Evolutionary conservation across 2,329 filamentous ascomycete species (phyloP), one percentile per base, ranked within the genome.

Genomic region (Blastomyces silverae): DNA sequence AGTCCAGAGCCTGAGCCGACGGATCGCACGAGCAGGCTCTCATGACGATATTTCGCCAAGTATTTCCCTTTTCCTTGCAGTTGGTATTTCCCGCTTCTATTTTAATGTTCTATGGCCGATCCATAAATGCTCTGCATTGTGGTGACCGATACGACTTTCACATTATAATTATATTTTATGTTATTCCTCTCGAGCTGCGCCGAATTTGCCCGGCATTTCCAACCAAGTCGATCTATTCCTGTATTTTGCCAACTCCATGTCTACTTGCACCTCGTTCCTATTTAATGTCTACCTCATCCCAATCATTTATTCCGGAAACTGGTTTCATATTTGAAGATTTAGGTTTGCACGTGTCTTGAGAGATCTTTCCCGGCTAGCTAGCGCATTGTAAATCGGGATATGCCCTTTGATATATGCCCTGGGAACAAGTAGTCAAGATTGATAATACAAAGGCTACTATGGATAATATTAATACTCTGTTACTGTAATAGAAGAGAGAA

Each of bases 1-100:
- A 37, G 48, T 48, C 31, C 60, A 15, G 59, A 61, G 25, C 25
- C 58, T 63, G 42, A 63, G 10, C 6, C 60, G 2, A 11, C 28
- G 20, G 60, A 53, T 8, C 60, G 15, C 28, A 39, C 31, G 6
- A 20, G 20, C 31, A 56, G 55, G 55, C 31, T 7, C 31, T 22
- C n/a, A 39, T 39, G 17, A 15, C 34, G 34, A 39, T 57, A 11
- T 57, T 22, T 25, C 6, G 11, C 50, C 25, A 17, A 53, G 0
- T 11, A 57, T n/a, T 3, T 2, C 5, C 17, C 11, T 34, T 22
- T 22, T 37, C 55, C 5, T 39, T 57, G 39, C 37, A 13, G 5
- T 5, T n/a, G 17, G 7, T 11, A 57, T 57, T 57, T 11, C 11
- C n/a, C 31, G 3, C 31, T n/a, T 57, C 20, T 2, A 57, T 39